Conservation (phyloP, 2,329 filamentous ascomycete genomes). For the Pezicula neosporulosa region DNA sequence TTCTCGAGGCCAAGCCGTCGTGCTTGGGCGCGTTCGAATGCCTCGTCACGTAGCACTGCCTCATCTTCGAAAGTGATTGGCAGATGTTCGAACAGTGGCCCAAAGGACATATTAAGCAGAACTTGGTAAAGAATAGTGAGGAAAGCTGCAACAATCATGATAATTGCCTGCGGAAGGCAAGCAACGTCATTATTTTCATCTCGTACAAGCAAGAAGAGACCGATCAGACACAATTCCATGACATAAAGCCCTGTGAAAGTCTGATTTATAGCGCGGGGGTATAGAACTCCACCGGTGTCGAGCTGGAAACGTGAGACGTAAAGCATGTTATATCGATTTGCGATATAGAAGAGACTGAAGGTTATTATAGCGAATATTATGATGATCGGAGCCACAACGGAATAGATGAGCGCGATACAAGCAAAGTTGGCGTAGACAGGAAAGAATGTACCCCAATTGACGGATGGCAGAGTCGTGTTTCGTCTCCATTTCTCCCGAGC, state of each 20-base stretch:
- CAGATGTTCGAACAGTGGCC: slow-evolving; percentile 80
- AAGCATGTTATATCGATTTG: slow-evolving; percentile 93
- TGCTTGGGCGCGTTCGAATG: slow-evolving; percentile 78
- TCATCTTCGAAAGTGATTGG: slow-evolving; percentile 96
- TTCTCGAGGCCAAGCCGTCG: slow-evolving; percentile 62
- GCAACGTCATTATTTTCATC: slow-evolving; percentile 50
- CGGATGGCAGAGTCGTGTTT: slow-evolving; percentile 72
- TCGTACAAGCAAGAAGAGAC: slow-evolving; percentile 77
- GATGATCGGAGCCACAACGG: slow-evolving; percentile 84
- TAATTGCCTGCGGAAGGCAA: slow-evolving; percentile 74
- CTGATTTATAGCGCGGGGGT: slow-evolving; percentile 90
- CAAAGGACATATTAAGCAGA: slow-evolving; percentile 78
- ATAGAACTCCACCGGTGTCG: slow-evolving; percentile 90
- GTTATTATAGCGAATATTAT: slow-evolving; percentile 91
- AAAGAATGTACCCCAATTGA: slow-evolving; percentile 92
- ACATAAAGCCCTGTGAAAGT: slow-evolving; percentile 93
- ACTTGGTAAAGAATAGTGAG: slow-evolving; percentile 77
- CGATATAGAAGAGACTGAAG: slow-evolving; percentile 87
- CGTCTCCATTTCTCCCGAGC: slow-evolving; percentile 78
- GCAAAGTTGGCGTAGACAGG: slow-evolving; percentile 96
- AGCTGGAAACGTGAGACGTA: slow-evolving; percentile 88
- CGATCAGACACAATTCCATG: slow-evolving; percentile 87
- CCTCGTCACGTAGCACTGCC: slow-evolving; percentile 84
- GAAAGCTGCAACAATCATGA: slow-evolving; percentile 74
- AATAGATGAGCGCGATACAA: slow-evolving; percentile 87